phyloP scores from a whole-genome alignment of 345 rosid genomes.

The Euphorbia pulcherrima region DNA sequence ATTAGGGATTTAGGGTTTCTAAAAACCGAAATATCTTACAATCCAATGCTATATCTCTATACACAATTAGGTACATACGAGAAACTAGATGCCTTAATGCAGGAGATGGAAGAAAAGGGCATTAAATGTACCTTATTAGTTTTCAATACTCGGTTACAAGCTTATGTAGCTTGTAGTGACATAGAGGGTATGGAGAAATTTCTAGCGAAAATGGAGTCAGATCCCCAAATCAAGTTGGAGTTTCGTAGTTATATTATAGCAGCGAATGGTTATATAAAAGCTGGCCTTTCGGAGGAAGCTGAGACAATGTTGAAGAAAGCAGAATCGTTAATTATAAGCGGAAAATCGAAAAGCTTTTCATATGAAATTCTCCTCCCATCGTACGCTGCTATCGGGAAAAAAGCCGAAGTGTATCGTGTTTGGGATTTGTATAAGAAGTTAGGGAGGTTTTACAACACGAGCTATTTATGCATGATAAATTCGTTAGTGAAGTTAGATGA shows the following conservation, averaged over 20 bases:
- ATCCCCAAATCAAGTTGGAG: conserved; percentile 31
- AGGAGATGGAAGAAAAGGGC: conserved; percentile 53
- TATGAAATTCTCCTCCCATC: conserved; percentile 44
- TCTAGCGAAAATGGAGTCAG: conserved; percentile 43
- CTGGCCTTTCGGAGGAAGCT: conserved; percentile 40
- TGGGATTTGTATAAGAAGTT: conserved; percentile 48
- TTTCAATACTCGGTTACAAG: conserved; percentile 42
- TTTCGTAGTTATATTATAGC: conserved; percentile 44
- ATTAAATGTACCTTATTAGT: conserved; percentile 35
- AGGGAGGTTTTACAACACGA: conserved; percentile 35
- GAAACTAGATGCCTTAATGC: conserved; percentile 39
- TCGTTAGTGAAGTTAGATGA: conserved; percentile 54
- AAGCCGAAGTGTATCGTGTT: conserved; percentile 47
- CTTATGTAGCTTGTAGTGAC: conserved; percentile 41
- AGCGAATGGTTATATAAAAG: conserved; percentile 47
- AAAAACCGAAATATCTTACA: conserved; percentile 37
- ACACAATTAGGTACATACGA: conserved; percentile 27
- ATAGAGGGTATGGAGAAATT: conserved; percentile 52
- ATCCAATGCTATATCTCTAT: conserved; percentile 58
- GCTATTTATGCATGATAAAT: conserved; percentile 45
- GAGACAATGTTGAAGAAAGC: conserved; percentile 39
- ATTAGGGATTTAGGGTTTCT: conserved; percentile 35
- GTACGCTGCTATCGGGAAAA: conserved; percentile 44
- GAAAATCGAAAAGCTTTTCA: conserved; percentile 21
- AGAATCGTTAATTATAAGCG: conserved; percentile 29